A percentile compares a stretch with the other conserved stretches of the same genome.
Conservation (phyloP, 2,329 filamentous ascomycete species). For the Ceratocystis albifundus region DNA sequence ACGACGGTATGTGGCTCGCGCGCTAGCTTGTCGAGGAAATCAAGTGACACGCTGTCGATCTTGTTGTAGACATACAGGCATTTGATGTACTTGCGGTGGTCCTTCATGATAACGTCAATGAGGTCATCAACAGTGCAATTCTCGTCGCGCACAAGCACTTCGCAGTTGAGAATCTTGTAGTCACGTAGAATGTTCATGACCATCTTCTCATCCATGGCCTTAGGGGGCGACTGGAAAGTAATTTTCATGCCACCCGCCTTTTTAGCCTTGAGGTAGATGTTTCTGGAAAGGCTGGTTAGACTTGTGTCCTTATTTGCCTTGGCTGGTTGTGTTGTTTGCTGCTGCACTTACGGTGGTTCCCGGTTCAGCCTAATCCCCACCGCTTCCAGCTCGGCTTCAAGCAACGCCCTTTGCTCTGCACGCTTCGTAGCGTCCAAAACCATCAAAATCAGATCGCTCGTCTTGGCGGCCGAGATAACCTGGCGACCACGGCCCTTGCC, state of each 20-base stretch:
- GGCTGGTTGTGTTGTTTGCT: neutral
- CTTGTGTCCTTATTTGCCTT: neutral
- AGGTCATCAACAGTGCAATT: conserved; percentile 94
- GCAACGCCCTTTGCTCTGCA: conserved; percentile 76
- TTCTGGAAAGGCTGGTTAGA: conserved; percentile 39
- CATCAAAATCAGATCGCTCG: conserved; percentile 94
- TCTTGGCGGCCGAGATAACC: conserved; percentile 96
- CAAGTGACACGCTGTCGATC: conserved; percentile 86
- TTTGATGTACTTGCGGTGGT: conserved; percentile 93
- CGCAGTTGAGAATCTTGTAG: conserved; percentile 97
- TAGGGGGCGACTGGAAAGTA: conserved; percentile 81
- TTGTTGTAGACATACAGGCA: conserved; percentile 99
- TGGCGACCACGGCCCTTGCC: conserved; percentile 92
- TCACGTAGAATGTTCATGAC: conserved; percentile 93
- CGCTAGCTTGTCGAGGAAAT: conserved; percentile 84
- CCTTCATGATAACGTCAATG: conserved; percentile 99
- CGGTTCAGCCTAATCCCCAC: conserved; percentile 90
- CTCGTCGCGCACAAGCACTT: conserved; percentile 90
- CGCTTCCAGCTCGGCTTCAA: conserved; percentile 87
- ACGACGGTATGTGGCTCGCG: conserved; percentile 88
- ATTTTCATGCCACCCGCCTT: conserved; percentile 98
- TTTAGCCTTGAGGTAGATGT: conserved; percentile 94
- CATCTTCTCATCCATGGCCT: conserved; percentile 93
- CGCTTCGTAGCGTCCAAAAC: conserved; percentile 92
- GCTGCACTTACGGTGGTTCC: conserved; percentile 61